Evolutionary conservation across 805 yeast genomes (phyloP).

Genomic region (Candida ficus): DNA sequence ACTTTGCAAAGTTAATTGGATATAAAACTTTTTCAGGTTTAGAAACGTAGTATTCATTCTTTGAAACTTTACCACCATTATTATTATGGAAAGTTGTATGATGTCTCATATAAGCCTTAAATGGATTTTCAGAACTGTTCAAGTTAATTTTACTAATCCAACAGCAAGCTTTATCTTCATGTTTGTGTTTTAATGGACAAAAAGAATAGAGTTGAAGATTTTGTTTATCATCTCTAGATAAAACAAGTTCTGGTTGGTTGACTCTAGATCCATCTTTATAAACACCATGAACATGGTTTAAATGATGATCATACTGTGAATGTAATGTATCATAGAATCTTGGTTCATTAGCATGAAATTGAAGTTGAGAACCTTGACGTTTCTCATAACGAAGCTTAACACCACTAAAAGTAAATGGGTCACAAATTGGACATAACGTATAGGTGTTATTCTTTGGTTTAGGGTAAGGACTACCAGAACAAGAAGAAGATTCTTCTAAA

Average conservation of each 20-base stretch:
- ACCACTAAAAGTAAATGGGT: conserved; percentile 5
- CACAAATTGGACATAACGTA: conserved; percentile 14
- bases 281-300: conserved; percentile 14
- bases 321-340: conserved; percentile 13
- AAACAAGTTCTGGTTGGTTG: conserved; percentile 1
- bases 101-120: conserved; percentile 8
- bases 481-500: conserved; percentile 6
- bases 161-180: background rate
- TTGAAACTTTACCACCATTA: background rate
- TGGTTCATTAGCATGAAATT: conserved; percentile 5
- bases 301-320: conserved; percentile 12
- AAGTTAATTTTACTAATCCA: conserved; percentile 4
- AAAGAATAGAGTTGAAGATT: background rate
- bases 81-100: conserved; percentile 1
- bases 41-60: background rate
- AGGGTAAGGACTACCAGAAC: conserved; percentile 4
- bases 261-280: conserved; percentile 1
- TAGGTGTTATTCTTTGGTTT: conserved; percentile 12
- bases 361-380: conserved; percentile 2
- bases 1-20: background rate
- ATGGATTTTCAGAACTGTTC: conserved; percentile 1
- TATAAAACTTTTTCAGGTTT: background rate
- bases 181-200: conserved; percentile 1
- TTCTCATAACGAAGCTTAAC: background rate
- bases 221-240: background rate